A percentile compares a stretch with the other conserved stretches of the same genome.
phyloP scores from a whole-genome alignment of 2,329 filamentous ascomycete species.

The Curvularia spicifera region DNA sequence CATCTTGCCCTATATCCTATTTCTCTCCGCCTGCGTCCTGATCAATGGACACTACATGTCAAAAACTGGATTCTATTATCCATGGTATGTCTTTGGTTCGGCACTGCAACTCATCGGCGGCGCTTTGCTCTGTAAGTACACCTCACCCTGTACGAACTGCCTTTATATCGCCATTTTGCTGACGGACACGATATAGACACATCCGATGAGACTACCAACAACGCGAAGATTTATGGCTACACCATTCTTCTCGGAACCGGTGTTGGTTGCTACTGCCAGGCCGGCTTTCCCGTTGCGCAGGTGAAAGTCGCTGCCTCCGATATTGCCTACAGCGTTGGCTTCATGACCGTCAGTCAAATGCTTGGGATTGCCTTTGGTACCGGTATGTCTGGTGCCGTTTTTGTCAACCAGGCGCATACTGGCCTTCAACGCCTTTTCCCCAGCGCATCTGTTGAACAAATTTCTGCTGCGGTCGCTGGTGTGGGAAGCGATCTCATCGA shows the following conservation, averaged over 20 bases:
- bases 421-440: background rate
- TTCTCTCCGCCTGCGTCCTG: constrained; percentile 13
- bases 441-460: background rate
- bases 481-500: background rate
- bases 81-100: background rate
- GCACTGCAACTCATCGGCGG: constrained; percentile 4
- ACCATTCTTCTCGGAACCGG: constrained; percentile 25
- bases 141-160: background rate
- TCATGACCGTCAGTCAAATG: background rate
- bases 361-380: background rate
- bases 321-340: background rate
- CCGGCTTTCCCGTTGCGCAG: constrained; percentile 16
- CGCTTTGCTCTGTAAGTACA: constrained; percentile 20
- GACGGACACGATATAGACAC: constrained; percentile 5
- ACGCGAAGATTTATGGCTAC: constrained; percentile 29
- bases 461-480: background rate
- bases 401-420: background rate
- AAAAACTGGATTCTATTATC: constrained; percentile 2
- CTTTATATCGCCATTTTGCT: constrained; percentile 10
- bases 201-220: background rate
- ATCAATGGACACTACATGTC: background rate
- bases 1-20: constrained; percentile 30
- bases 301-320: background rate
- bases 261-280: constrained; percentile 20
- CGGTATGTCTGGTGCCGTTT: background rate